Base-by-base conservation (phyloP, 208 protist species). In the Leishmania turanica region DNA sequence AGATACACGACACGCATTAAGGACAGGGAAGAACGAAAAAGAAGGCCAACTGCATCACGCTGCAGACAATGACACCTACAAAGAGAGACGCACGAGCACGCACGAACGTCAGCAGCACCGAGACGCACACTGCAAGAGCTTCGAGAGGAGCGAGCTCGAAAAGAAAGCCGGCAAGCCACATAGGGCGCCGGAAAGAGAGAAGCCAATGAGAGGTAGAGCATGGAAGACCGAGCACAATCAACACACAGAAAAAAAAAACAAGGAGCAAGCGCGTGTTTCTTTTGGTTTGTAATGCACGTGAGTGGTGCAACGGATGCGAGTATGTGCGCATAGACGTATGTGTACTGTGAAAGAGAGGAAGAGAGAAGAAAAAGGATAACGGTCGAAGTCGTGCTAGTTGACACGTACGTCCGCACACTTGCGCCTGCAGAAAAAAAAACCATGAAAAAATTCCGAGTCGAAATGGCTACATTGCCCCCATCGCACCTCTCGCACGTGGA, bases 11-110 rank as follows among this genome's bases (percentile, higher is more conserved):
- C 58, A 64, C 58, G 8, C 58, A 31, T 5, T 31, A 64, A 64
- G 42, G 17, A 45, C 27, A 49, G 60, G 53, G 53, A 72, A 71
- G 62, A 79, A 66, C 21, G 54, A 31, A 79, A 54, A 15, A 60
- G 54, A 79, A 49, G 74, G 27, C 3, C 5, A 49, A 7, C 56
- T 75, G 21, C 54, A 45, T 7, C 42, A 27, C 13, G 27, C 8
- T 17, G 19, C 27, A 31, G 27, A 34, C 58, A 64, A 34, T 21
- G 31, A 40, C 3, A 40, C 62, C 31, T 42, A 19, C 31, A 40
- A 40, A 11, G 13, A 66, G 31, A 37, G n/a, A 40, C 31, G 31
- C 62, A 66, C 27, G 15, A 31, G 62, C 31, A 15, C 62, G 13
- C 13, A 66, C 15, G 2, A 21, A 2, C 31, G 31, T 40, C 62